Evolutionary conservation across 352 stramenopile genomes (phyloP), one percentile per base, ranked within the genome.

Genomic region (Phytopythium chamaehyphon): DNA sequence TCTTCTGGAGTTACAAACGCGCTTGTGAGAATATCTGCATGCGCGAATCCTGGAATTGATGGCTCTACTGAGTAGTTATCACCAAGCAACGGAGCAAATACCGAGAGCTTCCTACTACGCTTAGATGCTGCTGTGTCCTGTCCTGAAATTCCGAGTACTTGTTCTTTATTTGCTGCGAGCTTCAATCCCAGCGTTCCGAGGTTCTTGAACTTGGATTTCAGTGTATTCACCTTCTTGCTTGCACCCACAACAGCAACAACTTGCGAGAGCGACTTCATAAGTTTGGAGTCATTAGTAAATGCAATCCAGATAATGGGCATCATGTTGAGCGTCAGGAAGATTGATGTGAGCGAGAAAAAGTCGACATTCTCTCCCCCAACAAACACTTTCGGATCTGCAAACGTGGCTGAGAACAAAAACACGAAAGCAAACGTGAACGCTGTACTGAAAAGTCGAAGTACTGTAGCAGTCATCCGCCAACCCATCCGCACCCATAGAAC

Each of bases 251-350:
- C 75, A 6, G 82, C 74, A n/a, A 92, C 57, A 15, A 95, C 81
- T 44, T 93, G 79, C 3, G 78, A 68, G 36, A 95, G 71, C 22
- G 82, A 93, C 52, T 93, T 95, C 18, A 75, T 81, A 14, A 95
- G 58, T 65, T 95, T 90, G 7, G 72, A 68, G 57, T 97, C 87
- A 55, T 96, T 96, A 0, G 83, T 90, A 60, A 97, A 96, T 6
- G 82, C 83, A 36, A 97, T 77, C 76, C 83, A 95, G n/a, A 96
- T 79, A 61, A 96, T 86, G 8, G 86, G 83, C 68, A 93, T 83
- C 83, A 95, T 91, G 57, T 93, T 93, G 44, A 93, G 71, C 19
- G 85, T 90, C 11, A 93, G 62, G 40, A 88, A 92, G 36, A 93
- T 85, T 31, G 68, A 62, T 16, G 76, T 90, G 38, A 95, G 58